These are phyloP conservation scores for Pseudogymnoascus sp. DNA, from an alignment of 2,329 filamentous ascomycete genomes.

Conservation along the genomic window DNA sequence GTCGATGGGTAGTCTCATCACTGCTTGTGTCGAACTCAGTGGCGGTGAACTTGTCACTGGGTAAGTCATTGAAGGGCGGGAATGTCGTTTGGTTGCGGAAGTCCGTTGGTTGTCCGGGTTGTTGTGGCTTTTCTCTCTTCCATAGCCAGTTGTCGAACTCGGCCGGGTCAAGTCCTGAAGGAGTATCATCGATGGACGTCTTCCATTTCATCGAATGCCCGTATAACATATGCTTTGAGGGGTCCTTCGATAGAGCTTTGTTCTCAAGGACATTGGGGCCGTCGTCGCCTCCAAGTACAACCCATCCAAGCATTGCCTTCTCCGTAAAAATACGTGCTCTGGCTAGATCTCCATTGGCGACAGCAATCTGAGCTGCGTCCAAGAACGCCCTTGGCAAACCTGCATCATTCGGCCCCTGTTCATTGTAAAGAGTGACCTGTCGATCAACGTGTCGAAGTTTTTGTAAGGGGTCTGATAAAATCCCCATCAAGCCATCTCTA, in stretches of 20 bases:
- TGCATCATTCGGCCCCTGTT: conserved; percentile 19
- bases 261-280: conserved; percentile 12
- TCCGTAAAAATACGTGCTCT: conserved; percentile 26
- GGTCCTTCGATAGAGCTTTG: conserved; percentile 13
- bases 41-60: background rate
- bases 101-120: conserved; percentile 10
- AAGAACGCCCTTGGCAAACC: conserved; percentile 21
- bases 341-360: conserved; percentile 27
- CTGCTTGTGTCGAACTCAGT: conserved; percentile 9
- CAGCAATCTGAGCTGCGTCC: conserved; percentile 23
- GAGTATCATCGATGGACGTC: conserved; percentile 15
- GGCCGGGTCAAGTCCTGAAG: conserved; percentile 9
- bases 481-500: conserved; percentile 10
- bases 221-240: conserved; percentile 15
- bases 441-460: conserved; percentile 20
- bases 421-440: conserved; percentile 22
- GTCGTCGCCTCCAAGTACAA: conserved; percentile 12
- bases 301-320: conserved; percentile 16
- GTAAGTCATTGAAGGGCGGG: conserved; percentile 15
- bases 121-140: conserved; percentile 15
- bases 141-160: conserved; percentile 21
- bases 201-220: conserved; percentile 14
- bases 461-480: conserved; percentile 10
- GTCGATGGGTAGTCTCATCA: conserved; percentile 7
- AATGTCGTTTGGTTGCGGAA: conserved; percentile 20